Evolutionary conservation across 1,139 yeast species (phyloP), one percentile per base, ranked within the genome.

Genomic region (Saccharomyces hybrid): DNA sequence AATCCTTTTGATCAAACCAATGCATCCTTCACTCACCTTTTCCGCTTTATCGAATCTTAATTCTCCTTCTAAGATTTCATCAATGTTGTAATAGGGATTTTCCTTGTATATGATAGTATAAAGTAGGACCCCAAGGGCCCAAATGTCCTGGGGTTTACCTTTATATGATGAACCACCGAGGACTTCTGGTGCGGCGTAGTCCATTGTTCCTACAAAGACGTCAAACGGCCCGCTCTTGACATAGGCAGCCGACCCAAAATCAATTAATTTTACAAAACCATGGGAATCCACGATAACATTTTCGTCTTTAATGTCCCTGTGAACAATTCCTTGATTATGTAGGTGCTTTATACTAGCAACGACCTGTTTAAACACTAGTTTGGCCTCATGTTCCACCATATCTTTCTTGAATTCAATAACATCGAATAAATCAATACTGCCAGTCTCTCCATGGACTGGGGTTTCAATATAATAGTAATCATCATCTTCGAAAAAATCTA

Each of bases 181-280:
- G 0, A 93, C 97, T 70, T 93, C 99, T 0, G 99, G 99, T 0
- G 98, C 95, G 0, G 98, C 98, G 70, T 91, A 93, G 70, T 93
- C 98, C 49, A 93, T 83, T 0, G 99, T 93, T 1, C 99, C 99
- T 1, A 91, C 98, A 73, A 93, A 93, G 8, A 93, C 97, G 64
- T 91, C 97, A 72, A 91, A 93, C 5, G 98, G 19, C 19, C 19
- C 19, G 19, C 19, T 19, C 19, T 19, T 19, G 19, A 19, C 19
- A 19, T 19, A 19, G 98, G 97, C 96, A 0, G 98, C 96, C 54
- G 96, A 86, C 0, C 99, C 99, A 72, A 90, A 93, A 73, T 93
- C 99, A 68, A 93, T 93, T 57, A 93, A 75, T 70, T 91, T 91
- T 55, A 89, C 84, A 46, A 83, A 75, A 1, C 88, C 88, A 56